Conservation (phyloP, 768 basidiomycete species). For the Crepidotus variabilis region DNA sequence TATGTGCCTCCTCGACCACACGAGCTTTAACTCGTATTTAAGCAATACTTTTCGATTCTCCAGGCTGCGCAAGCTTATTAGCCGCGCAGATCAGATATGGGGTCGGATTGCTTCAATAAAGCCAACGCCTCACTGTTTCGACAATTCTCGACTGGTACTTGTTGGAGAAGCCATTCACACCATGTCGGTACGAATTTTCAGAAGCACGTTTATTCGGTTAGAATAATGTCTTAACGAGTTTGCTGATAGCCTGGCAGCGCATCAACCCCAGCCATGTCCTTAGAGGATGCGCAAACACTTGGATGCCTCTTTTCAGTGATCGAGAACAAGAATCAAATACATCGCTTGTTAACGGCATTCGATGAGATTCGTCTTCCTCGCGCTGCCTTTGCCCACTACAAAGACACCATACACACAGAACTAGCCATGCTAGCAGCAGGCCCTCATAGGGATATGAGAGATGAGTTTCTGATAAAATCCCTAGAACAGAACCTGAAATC, state of each 20-base stretch:
- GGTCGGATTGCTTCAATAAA: not conserved
- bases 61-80: not conserved
- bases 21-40: not conserved
- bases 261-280: constrained; percentile 46
- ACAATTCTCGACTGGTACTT: constrained; percentile 37
- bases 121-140: not conserved
- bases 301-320: constrained; percentile 54
- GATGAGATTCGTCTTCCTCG: constrained; percentile 54
- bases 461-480: too few relatives aligned
- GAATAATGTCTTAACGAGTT: not conserved
- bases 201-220: not conserved
- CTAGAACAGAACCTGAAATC: too few relatives aligned
- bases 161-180: constrained; percentile 62
- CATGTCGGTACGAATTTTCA: constrained; percentile 2
- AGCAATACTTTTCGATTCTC: too few relatives aligned
- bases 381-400: constrained; percentile 31
- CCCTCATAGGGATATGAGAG: too few relatives aligned
- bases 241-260: constrained; percentile 31
- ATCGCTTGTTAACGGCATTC: constrained; percentile 46
- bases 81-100: not conserved
- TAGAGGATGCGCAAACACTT: constrained; percentile 60
- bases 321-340: constrained; percentile 38
- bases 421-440: too few relatives aligned
- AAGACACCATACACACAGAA: not conserved
- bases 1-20: not conserved